Evolutionary conservation across 1,284 basidiomycete species (phyloP).

Genomic region (Fomes fomentarius): DNA sequence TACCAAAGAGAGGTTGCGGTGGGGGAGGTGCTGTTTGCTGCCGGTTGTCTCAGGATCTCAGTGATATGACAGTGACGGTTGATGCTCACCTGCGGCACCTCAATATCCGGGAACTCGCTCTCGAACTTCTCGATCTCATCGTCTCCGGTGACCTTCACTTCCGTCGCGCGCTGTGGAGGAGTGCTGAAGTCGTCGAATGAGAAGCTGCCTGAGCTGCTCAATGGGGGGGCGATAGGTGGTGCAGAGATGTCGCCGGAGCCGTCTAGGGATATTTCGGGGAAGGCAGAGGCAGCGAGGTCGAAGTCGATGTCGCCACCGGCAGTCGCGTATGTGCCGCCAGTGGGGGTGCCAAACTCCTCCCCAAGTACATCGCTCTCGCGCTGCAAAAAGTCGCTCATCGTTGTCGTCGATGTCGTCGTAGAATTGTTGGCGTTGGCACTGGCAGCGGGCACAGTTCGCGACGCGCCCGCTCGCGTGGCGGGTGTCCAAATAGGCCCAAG

Average conservation of each 20-base stretch:
- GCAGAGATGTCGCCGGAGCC: constrained; percentile 57
- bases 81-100: constrained; percentile 55
- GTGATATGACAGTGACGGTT: neutral
- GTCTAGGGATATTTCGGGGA: constrained; percentile 84
- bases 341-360: constrained; percentile 36
- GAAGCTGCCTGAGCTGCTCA: constrained; percentile 45
- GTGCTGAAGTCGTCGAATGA: constrained; percentile 68
- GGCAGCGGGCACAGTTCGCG: too few species aligned
- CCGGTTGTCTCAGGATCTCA: neutral
- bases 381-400: constrained; percentile 38
- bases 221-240: constrained; percentile 32
- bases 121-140: constrained; percentile 92
- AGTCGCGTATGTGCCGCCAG: constrained; percentile 32
- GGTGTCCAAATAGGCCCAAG: too few species aligned
- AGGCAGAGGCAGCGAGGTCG: constrained; percentile 78
- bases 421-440: too few species aligned
- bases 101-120: constrained; percentile 89
- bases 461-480: too few species aligned
- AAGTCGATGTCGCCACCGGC: constrained; percentile 66
- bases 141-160: constrained; percentile 83
- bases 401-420: constrained; percentile 16
- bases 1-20: constrained; percentile 46
- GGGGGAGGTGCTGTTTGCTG: constrained; percentile 12
- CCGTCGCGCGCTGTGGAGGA: constrained; percentile 44
- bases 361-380: constrained; percentile 41